Evolutionary conservation across 2,329 filamentous ascomycete species (phyloP).

Genomic region (Sporothrix protearum): DNA sequence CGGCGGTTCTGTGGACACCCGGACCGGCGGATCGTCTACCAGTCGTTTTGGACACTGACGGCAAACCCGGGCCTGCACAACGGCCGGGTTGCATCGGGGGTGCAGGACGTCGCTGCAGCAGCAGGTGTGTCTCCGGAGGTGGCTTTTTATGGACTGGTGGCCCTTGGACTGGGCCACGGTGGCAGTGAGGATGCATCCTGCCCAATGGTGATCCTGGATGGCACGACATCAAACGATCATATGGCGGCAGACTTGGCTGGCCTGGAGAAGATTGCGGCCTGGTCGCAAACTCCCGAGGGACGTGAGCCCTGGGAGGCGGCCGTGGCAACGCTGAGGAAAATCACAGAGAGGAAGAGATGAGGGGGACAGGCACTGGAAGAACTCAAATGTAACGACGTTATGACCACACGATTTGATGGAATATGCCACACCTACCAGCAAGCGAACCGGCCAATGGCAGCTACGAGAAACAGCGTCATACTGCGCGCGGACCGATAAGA

Average conservation of each 20-base stretch:
- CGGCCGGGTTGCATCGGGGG: constrained; percentile 39
- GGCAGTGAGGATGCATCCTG: constrained; percentile 43
- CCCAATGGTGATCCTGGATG: constrained; percentile 27
- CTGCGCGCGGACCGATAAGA: neutral
- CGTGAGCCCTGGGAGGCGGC: constrained; percentile 22
- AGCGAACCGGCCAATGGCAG: neutral
- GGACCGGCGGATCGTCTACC: constrained; percentile 42
- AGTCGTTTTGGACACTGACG: constrained; percentile 54
- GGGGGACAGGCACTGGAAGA: neutral
- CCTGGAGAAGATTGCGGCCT: constrained; percentile 40
- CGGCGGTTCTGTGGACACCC: constrained; percentile 48
- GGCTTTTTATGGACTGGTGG: constrained; percentile 47
- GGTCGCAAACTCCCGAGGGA: constrained; percentile 33
- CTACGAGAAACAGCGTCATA: neutral
- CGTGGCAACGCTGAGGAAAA: constrained; percentile 16
- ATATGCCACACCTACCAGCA: neutral
- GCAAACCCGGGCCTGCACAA: constrained; percentile 43
- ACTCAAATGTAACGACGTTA: neutral
- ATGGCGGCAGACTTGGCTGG: constrained; percentile 51
- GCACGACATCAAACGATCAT: constrained; percentile 39
- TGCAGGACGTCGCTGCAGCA: constrained; percentile 43
- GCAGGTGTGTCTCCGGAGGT: constrained; percentile 39
- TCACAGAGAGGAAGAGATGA: neutral
- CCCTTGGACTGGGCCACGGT: constrained; percentile 41
- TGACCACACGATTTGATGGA: neutral